Evolutionary conservation across 2,329 filamentous ascomycete species (phyloP).

Genomic region (Fusarium circinatum): DNA sequence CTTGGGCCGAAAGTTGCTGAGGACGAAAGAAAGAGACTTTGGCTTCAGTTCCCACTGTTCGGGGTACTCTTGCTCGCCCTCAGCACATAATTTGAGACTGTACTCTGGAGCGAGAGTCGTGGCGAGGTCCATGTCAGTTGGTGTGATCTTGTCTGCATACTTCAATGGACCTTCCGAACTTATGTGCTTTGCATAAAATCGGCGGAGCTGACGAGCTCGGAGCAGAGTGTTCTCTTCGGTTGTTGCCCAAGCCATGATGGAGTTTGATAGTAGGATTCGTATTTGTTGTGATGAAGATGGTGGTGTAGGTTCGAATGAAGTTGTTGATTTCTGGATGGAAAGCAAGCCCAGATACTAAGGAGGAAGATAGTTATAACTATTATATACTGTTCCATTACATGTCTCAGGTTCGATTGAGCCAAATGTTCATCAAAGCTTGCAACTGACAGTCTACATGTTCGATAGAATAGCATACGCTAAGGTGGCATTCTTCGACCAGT

Average conservation of each 20-base stretch:
- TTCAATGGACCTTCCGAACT: not conserved
- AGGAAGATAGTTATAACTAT: not conserved
- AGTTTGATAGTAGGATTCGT: not conserved
- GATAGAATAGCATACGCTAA: accelerated
- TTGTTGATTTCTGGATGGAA: not conserved
- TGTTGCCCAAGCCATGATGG: not conserved
- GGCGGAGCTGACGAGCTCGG: not conserved
- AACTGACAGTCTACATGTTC: not conserved
- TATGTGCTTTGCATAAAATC: not conserved
- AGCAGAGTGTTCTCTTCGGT: not conserved
- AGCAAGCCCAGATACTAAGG: not conserved
- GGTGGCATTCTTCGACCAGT: not conserved
- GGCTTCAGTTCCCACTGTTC: not conserved
- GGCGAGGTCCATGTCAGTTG: not conserved
- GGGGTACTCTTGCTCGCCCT: not conserved
- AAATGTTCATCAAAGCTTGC: not conserved
- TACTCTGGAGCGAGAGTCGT: not conserved
- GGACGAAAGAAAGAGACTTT: not conserved
- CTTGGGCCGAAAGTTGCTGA: not conserved
- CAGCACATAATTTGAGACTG: accelerated
- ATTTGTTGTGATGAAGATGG: not conserved
- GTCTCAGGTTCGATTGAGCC: accelerated
- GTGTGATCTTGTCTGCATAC: not conserved
- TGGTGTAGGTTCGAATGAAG: not conserved
- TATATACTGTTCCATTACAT: accelerated